These are phyloP conservation scores for Fusarium nelsonii DNA, from an alignment of 2,329 filamentous ascomycete species.

Conservation along the genomic window DNA sequence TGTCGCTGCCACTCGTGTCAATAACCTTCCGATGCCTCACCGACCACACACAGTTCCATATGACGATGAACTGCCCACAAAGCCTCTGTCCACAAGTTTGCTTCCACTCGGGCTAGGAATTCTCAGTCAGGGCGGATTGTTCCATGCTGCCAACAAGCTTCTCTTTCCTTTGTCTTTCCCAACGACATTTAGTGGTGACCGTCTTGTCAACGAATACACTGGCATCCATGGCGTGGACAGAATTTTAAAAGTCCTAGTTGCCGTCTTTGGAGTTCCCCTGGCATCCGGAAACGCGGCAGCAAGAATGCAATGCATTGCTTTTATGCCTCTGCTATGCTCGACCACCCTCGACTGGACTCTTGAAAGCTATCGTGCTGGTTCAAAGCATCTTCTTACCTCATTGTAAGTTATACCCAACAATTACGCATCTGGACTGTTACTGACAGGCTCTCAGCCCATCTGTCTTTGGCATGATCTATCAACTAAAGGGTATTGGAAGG, in stretches of 20 bases:
- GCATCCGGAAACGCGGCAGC: rapidly evolving
- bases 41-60: background rate
- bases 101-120: background rate
- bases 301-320: background rate
- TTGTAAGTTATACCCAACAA: background rate
- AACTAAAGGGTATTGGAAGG: background rate
- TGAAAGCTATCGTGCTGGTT: conserved; percentile 2
- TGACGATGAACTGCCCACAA: background rate
- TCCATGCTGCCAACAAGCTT: rapidly evolving
- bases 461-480: background rate
- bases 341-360: conserved; percentile 16
- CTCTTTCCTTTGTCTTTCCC: background rate
- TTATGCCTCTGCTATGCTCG: background rate
- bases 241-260: background rate
- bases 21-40: background rate
- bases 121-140: background rate
- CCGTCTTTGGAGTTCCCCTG: background rate
- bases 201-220: background rate
- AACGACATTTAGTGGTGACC: background rate
- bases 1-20: background rate
- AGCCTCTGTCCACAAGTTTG: background rate
- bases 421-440: rapidly evolving
- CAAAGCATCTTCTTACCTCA: background rate
- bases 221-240: background rate
- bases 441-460: background rate